phyloP scores from a whole-genome alignment of 257 asterid genomes.

The Solanum chmielewskii region DNA sequence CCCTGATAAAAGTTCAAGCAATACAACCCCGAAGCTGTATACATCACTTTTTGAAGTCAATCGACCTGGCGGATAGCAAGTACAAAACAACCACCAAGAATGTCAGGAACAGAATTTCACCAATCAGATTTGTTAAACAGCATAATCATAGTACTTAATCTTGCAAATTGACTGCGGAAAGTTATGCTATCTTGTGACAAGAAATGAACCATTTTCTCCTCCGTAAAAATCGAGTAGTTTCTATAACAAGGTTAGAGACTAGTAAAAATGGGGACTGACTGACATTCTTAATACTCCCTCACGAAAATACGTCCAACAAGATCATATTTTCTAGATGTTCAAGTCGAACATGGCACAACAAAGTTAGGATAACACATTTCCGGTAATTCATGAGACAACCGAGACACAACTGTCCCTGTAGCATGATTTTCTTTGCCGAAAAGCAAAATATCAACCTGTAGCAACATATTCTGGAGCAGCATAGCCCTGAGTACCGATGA shows the following conservation, averaged over 20 bases:
- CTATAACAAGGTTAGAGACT: neutral
- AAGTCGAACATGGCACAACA: neutral
- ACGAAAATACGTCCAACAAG: neutral
- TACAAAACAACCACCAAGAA: neutral
- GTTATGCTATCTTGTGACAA: neutral
- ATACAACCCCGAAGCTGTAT: conserved; percentile 71
- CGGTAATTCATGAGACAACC: neutral
- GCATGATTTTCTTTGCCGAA: neutral
- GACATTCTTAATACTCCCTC: neutral
- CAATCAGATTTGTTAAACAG: neutral
- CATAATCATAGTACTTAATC: neutral
- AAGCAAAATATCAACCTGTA: conserved; percentile 38
- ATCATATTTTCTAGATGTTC: neutral
- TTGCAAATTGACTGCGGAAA: neutral
- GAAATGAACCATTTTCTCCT: neutral
- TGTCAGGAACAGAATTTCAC: neutral
- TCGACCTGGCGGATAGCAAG: conserved; percentile 30
- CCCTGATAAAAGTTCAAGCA: conserved; percentile 59
- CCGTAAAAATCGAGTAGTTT: neutral
- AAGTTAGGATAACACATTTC: neutral
- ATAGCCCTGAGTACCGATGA: conserved; percentile 84
- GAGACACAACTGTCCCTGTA: neutral
- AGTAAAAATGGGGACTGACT: neutral
- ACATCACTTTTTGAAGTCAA: conserved; percentile 62
- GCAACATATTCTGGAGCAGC: conserved; percentile 96